Evolutionary conservation across 108 stramenopile genomes (phyloP).

Genomic region (Nitzschia sp.): DNA sequence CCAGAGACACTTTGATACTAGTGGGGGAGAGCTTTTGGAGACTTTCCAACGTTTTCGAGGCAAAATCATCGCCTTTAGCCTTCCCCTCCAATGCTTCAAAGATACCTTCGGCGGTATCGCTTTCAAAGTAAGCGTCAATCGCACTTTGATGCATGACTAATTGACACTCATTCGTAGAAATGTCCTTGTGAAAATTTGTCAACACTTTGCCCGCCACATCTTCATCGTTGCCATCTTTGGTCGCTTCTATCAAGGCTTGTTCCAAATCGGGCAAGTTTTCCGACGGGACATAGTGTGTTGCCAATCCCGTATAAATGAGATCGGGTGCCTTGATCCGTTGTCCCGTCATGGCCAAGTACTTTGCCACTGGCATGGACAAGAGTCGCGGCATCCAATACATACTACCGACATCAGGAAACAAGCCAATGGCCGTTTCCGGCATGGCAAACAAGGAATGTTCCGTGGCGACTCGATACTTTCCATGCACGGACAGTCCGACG

Average conservation of each 20-base stretch:
- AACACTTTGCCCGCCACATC: slow-evolving; percentile 29
- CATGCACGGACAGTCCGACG: slow-evolving; percentile 93
- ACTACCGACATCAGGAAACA: slow-evolving; percentile 97
- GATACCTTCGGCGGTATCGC: slow-evolving; percentile 55
- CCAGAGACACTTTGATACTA: slow-evolving; percentile 71
- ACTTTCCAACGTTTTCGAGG: slow-evolving; percentile 49
- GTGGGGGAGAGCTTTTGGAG: slow-evolving; percentile 85
- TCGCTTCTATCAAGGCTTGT: slow-evolving; percentile 49
- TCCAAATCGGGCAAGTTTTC: slow-evolving; percentile 60
- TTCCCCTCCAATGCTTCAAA: slow-evolving; percentile 39
- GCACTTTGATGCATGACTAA: slow-evolving; percentile 44
- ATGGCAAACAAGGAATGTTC: slow-evolving; percentile 94
- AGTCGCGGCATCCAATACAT: slow-evolving; percentile 90
- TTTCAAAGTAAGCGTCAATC: slow-evolving; percentile 63
- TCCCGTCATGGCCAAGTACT: slow-evolving; percentile 94
- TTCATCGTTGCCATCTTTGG: slow-evolving; percentile 20
- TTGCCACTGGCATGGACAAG: slow-evolving; percentile 64
- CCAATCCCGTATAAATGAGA: slow-evolving; percentile 87
- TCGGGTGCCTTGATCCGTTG: slow-evolving; percentile 79
- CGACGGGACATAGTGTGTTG: slow-evolving; percentile 93
- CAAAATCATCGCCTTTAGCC: slow-evolving; percentile 54
- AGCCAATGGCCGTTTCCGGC: slow-evolving; percentile 97
- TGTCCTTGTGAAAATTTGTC: slow-evolving; percentile 22
- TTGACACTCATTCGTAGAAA: slow-evolving; percentile 49
- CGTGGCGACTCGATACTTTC: slow-evolving; percentile 92